Percentiles rank a stretch among this genome's conserved stretches.
Evolutionary conservation across 371 early-diverging fungal species (phyloP).

Genomic region (Mucor plumbeus): DNA sequence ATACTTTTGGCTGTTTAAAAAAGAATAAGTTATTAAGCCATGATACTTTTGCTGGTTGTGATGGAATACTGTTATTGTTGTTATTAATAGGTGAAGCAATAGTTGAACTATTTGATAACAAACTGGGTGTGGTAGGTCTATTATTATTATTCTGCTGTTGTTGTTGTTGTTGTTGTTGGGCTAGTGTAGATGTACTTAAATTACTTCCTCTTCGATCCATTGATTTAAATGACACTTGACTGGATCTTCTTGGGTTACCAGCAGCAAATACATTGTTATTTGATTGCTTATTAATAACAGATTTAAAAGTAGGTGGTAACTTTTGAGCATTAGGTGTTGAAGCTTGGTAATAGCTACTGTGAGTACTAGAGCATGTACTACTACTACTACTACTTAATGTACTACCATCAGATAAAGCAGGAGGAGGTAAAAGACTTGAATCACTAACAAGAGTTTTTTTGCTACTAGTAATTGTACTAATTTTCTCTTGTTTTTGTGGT

Average conservation of each 20-base stretch:
- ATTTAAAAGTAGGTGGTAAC: slow-evolving; percentile 17
- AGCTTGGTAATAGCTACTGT: slow-evolving; percentile 13
- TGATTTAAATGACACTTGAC: slow-evolving; percentile 43
- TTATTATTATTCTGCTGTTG: neutral
- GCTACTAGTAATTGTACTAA: neutral
- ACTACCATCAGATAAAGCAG: slow-evolving; percentile 50
- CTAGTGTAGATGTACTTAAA: slow-evolving; percentile 21
- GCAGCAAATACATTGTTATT: slow-evolving; percentile 11
- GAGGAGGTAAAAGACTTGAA: slow-evolving; percentile 25
- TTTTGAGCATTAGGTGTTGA: neutral
- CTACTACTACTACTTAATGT: slow-evolving; percentile 48
- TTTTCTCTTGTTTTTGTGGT: neutral
- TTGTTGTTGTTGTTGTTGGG: slow-evolving; percentile 15
- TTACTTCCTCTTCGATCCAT: slow-evolving; percentile 41
- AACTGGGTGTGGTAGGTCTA: slow-evolving; percentile 41
- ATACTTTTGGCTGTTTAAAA: slow-evolving; percentile 56
- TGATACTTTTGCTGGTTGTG: slow-evolving; percentile 26
- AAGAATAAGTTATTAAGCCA: slow-evolving; percentile 54
- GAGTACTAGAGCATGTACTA: slow-evolving; percentile 30
- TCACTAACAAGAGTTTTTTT: slow-evolving; percentile 9
- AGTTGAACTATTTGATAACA: slow-evolving; percentile 46
- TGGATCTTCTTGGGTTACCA: slow-evolving; percentile 28
- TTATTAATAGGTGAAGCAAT: slow-evolving; percentile 23
- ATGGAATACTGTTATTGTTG: slow-evolving; percentile 13
- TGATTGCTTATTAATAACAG: slow-evolving; percentile 7